Evolutionary conservation across 116 monocot genomes (phyloP), one percentile per base, ranked within the genome.

Genomic region (Dioscorea cayenensis): DNA sequence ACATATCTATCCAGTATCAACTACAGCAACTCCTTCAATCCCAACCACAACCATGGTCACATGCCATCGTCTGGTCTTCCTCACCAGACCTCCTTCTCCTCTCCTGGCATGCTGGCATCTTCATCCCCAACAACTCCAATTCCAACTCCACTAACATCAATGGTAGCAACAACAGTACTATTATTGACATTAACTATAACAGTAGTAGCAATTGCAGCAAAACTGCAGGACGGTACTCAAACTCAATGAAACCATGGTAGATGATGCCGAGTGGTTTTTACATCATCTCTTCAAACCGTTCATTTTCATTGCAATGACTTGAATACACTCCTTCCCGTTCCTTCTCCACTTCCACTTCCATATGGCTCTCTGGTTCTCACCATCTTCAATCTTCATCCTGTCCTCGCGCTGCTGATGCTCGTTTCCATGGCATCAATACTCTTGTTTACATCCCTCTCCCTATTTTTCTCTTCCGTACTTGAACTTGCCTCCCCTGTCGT

Each of bases 181-280:
- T 25, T 25, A 25, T 1, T 25, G 25, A 32, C 32, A 32, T 32
- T 3, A 2, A 32, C 32, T 32, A 4, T 32, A 32, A 32, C 32
- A 32, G 32, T 32, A 32, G 4, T 32, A 32, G 32, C 2, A 32
- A 2, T 4, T 32, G 32, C 32, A 3, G 32, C 32, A 32, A 2
- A 25, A 25, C 25, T 25, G 32, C 32, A 25, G 32, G 32, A 1
- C 32, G 32, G 32, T 32, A 32, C 32, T 2, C 32, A 32, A 32
- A 32, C 32, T 2, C 51, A 2, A 11, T 4, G 17, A 51, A 2
- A 2, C 14, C 11, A 17, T 51, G 11, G 51, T 17, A 1, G 51
- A 51, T 60, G 85, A 83, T 20, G 65, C 78, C 6, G 86, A 90
- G 84, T 84, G 86, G 79, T 90, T 90, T n/a, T 71, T 90, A 86